Percentiles rank a stretch among this genome's conserved stretches.
These are phyloP conservation scores for Pleurotus cornucopiae DNA, from an alignment of 768 basidiomycete genomes.

Conservation along the genomic window DNA sequence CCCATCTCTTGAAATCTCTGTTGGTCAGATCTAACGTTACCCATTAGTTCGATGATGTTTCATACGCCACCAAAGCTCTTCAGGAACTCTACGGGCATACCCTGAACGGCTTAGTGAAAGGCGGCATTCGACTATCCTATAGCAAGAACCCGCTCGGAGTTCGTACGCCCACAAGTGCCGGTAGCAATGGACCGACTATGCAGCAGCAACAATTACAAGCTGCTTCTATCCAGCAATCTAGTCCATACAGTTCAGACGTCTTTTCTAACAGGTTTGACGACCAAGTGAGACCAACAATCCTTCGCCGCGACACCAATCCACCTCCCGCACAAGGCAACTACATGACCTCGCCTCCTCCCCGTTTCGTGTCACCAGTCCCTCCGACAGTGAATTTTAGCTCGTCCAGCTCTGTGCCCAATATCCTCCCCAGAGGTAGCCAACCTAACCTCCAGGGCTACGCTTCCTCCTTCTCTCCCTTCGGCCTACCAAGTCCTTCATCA, in stretches of 20 bases:
- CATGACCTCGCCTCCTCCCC: slow-evolving; percentile 41
- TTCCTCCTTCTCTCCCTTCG: slow-evolving; percentile 1
- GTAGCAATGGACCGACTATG: slow-evolving; percentile 31
- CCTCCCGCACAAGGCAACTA: slow-evolving; percentile 19
- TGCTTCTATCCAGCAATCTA: slow-evolving; percentile 12
- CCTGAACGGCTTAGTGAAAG: slow-evolving; percentile 89
- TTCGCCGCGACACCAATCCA: slow-evolving; percentile 19
- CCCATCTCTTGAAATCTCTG: slow-evolving; percentile 37
- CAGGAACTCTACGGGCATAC: slow-evolving; percentile 88
- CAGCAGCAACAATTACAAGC: slow-evolving; percentile 40
- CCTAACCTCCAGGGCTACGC: slow-evolving; percentile 4
- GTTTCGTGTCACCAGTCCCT: slow-evolving; percentile 38
- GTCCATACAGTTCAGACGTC: slow-evolving; percentile 10
- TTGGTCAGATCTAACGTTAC: not conserved
- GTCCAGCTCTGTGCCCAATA: not conserved
- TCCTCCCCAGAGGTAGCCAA: slow-evolving; percentile 1
- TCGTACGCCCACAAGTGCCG: slow-evolving; percentile 68
- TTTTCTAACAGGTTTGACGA: slow-evolving; percentile 13
- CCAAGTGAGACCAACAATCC: slow-evolving; percentile 16
- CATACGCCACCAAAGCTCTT: slow-evolving; percentile 80
- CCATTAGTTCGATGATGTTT: slow-evolving; percentile 84
- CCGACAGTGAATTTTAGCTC: slow-evolving; percentile 14
- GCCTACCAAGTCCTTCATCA: not conserved
- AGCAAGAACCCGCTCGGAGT: slow-evolving; percentile 98
- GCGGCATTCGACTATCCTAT: slow-evolving; percentile 95